These are phyloP conservation scores for Ogataea angusta DNA, from an alignment of 805 yeast species.

Conservation along the genomic window DNA sequence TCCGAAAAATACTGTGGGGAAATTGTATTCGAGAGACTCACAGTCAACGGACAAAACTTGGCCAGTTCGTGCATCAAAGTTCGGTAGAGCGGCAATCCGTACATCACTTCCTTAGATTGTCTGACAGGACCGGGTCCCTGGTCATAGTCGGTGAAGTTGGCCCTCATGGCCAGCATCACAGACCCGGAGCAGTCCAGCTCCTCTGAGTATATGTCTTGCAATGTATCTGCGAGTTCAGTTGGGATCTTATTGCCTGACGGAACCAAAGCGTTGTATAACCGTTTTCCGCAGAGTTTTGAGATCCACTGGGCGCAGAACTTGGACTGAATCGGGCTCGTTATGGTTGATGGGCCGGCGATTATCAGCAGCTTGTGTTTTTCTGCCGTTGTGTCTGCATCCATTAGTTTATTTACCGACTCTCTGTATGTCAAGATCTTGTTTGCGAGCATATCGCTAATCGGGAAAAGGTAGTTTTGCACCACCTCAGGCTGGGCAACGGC, in stretches of 20 bases:
- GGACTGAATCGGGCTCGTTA: slow-evolving; percentile 34
- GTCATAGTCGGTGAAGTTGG: slow-evolving; percentile 36
- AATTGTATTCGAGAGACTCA: slow-evolving; percentile 45
- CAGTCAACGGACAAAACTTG: slow-evolving; percentile 42
- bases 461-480: slow-evolving; percentile 38
- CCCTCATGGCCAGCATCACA: slow-evolving; percentile 35
- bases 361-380: slow-evolving; percentile 27
- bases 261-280: slow-evolving; percentile 12
- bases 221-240: slow-evolving; percentile 1
- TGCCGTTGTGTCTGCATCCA: slow-evolving; percentile 6
- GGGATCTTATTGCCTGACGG: slow-evolving; percentile 4
- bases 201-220: slow-evolving; percentile 10
- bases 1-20: slow-evolving; percentile 51
- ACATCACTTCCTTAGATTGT: slow-evolving; percentile 29
- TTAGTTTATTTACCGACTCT: slow-evolving; percentile 22
- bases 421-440: slow-evolving; percentile 34
- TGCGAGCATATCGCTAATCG: slow-evolving; percentile 31
- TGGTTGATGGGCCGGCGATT: slow-evolving; percentile 39
- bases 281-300: slow-evolving; percentile 23
- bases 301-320: slow-evolving; percentile 43
- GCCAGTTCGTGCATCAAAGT: slow-evolving; percentile 39
- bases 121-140: slow-evolving; percentile 14
- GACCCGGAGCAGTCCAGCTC: slow-evolving; percentile 12
- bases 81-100: slow-evolving; percentile 42
- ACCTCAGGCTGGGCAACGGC: slow-evolving; percentile 44